A percentile compares a stretch with the other conserved stretches of the same genome.
phyloP scores from a whole-genome alignment of 805 yeast species.

The Spathaspora girioi region DNA sequence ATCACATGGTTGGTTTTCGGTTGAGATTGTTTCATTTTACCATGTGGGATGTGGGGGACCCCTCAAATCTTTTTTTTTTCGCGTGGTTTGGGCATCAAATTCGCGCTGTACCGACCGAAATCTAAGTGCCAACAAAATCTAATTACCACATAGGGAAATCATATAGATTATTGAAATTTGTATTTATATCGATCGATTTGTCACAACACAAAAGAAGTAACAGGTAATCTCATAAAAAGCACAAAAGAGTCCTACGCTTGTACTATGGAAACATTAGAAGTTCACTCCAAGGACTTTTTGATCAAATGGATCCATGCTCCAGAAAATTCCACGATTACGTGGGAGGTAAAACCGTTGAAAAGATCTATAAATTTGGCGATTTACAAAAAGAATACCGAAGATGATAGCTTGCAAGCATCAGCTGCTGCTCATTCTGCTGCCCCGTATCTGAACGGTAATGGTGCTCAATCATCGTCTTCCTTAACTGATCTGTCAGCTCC shows the following conservation, averaged over 20 bases:
- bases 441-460: constrained; percentile 2
- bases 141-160: not conserved
- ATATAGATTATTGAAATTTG: not conserved
- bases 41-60: too few species aligned
- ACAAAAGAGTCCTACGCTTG: not conserved
- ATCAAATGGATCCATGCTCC: constrained; percentile 88
- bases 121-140: not conserved
- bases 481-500: not conserved
- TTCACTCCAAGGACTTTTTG: constrained; percentile 83
- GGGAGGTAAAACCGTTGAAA: constrained; percentile 76
- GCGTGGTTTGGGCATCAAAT: not conserved
- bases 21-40: too few species aligned
- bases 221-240: too few species aligned
- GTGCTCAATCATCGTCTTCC: not conserved
- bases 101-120: not conserved
- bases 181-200: too few species aligned
- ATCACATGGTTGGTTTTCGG: too few species aligned
- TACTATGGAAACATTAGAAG: constrained; percentile 74
- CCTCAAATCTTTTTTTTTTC: too few species aligned
- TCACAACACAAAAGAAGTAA: not conserved
- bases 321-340: constrained; percentile 59
- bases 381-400: constrained; percentile 29
- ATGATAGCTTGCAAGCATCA: not conserved
- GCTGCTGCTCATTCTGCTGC: constrained; percentile 5
- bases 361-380: constrained; percentile 40